A percentile compares a stretch with the other conserved stretches of the same genome.
Evolutionary conservation across 2,329 filamentous ascomycete genomes (phyloP).

Genomic region (Emmonsiellopsis sp.): DNA sequence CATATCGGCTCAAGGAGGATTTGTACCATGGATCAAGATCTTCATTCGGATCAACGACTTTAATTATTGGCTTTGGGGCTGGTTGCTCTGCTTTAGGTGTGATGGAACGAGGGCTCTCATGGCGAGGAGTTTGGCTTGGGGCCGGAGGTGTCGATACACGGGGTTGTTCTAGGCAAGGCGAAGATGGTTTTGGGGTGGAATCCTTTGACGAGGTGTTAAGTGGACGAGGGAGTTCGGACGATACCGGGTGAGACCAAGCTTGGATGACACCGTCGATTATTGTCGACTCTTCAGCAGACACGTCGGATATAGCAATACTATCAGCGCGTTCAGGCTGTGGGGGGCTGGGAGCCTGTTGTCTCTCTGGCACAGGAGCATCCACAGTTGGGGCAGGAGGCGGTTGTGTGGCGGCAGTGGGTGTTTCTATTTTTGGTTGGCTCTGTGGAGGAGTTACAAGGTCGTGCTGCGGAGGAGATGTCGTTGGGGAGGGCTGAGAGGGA

Average conservation of each 20-base stretch:
- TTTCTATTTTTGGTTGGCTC: too few relatives aligned
- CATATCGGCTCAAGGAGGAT: constrained; percentile 45
- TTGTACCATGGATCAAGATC: constrained; percentile 50
- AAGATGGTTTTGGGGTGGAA: neutral
- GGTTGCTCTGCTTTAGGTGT: constrained; percentile 4
- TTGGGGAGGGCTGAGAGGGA: constrained; percentile 2
- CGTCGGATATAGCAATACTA: constrained; percentile 20
- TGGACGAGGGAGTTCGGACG: constrained; percentile 9
- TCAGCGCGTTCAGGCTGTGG: constrained; percentile 18
- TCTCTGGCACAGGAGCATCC: neutral
- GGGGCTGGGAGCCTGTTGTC: constrained; percentile 1
- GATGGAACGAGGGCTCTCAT: constrained; percentile 1
- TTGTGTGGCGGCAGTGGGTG: neutral
- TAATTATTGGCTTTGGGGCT: constrained; percentile 8
- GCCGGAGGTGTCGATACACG: constrained; percentile 5
- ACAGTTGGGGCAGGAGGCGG: neutral
- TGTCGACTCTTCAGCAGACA: constrained; percentile 19
- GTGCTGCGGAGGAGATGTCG: neutral
- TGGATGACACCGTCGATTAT: constrained; percentile 37
- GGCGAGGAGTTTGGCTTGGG: neutral
- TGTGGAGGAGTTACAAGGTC: neutral
- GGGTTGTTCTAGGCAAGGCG: neutral
- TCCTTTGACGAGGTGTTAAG: constrained; percentile 5
- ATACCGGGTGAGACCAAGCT: constrained; percentile 31
- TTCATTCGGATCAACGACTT: constrained; percentile 37